Percentiles rank a stretch among this genome's conserved stretches.
Evolutionary conservation across 1,284 basidiomycete species (phyloP).

Genomic region (Ustilago tritici): DNA sequence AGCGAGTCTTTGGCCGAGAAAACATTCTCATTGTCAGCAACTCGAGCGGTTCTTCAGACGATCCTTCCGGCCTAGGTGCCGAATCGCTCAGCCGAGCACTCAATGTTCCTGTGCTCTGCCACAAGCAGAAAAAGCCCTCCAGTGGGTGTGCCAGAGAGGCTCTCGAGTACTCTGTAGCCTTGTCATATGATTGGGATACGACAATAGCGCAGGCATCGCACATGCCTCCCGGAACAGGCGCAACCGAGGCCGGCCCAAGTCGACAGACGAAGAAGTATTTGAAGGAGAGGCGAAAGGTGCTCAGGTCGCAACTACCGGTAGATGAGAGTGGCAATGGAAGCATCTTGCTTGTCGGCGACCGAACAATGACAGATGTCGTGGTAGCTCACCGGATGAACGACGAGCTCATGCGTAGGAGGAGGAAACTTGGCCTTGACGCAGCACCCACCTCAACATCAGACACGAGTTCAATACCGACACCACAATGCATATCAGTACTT

Average conservation of each 20-base stretch:
- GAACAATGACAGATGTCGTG: slow-evolving; percentile 89
- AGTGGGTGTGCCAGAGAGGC: slow-evolving; percentile 77
- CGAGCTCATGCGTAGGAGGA: slow-evolving; percentile 38
- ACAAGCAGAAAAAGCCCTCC: slow-evolving; percentile 80
- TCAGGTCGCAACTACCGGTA: slow-evolving; percentile 73
- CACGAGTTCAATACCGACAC: slow-evolving; percentile 4
- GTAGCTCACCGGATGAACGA: slow-evolving; percentile 78
- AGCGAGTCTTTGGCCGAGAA: slow-evolving; percentile 79
- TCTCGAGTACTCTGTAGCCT: slow-evolving; percentile 74
- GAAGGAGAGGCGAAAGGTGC: slow-evolving; percentile 30
- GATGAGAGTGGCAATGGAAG: slow-evolving; percentile 72
- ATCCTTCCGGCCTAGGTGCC: slow-evolving; percentile 86
- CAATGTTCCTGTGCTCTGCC: slow-evolving; percentile 83
- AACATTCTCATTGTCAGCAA: slow-evolving; percentile 93
- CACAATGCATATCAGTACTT: slow-evolving; percentile 64
- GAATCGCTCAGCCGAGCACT: slow-evolving; percentile 85
- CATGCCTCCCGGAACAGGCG: slow-evolving; percentile 24
- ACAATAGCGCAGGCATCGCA: slow-evolving; percentile 62
- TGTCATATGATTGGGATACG: slow-evolving; percentile 57
- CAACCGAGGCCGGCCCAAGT: slow-evolving; percentile 39
- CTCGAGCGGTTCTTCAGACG: slow-evolving; percentile 84
- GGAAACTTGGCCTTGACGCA: slow-evolving; percentile 47
- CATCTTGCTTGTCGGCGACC: slow-evolving; percentile 86
- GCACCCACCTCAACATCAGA: slow-evolving; percentile 8
- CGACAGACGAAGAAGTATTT: slow-evolving; percentile 23